phyloP scores from a whole-genome alignment of 768 basidiomycete species.

The Inosperma sp. region DNA sequence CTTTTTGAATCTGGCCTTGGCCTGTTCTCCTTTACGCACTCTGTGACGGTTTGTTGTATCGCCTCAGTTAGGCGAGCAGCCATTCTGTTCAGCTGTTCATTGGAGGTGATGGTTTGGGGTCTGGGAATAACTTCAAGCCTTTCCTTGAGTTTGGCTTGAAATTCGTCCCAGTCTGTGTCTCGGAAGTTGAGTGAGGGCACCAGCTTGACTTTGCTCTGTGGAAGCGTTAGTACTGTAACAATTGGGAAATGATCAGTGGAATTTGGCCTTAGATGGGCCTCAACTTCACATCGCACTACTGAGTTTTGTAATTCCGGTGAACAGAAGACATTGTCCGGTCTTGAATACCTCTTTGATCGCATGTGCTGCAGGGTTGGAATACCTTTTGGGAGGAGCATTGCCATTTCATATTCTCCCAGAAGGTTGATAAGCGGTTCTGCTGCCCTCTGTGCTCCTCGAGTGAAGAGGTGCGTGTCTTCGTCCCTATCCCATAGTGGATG shows the following conservation, averaged over 20 bases:
- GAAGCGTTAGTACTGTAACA: slow-evolving; percentile 24
- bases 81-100: slow-evolving; percentile 5
- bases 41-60: neutral
- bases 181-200: slow-evolving; percentile 23
- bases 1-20: slow-evolving; percentile 14
- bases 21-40: neutral
- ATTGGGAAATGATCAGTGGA: slow-evolving; percentile 42
- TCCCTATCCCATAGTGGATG: slow-evolving; percentile 38
- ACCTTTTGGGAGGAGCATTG: slow-evolving; percentile 30
- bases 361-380: slow-evolving; percentile 31
- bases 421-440: slow-evolving; percentile 28
- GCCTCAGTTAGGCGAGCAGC: neutral
- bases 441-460: slow-evolving; percentile 13
- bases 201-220: neutral
- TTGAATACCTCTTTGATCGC: no score
- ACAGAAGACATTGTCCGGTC: slow-evolving; percentile 42
- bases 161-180: slow-evolving; percentile 28
- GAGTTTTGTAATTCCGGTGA: slow-evolving; percentile 14
- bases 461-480: slow-evolving; percentile 32
- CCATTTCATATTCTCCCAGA: slow-evolving; percentile 23
- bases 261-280: slow-evolving; percentile 11
- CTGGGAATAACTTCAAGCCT: neutral
- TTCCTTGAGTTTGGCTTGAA: slow-evolving; percentile 18
- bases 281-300: slow-evolving; percentile 26
- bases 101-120: neutral